phyloP scores from a whole-genome alignment of 352 stramenopile species.

The Globisporangium iwayamae region DNA sequence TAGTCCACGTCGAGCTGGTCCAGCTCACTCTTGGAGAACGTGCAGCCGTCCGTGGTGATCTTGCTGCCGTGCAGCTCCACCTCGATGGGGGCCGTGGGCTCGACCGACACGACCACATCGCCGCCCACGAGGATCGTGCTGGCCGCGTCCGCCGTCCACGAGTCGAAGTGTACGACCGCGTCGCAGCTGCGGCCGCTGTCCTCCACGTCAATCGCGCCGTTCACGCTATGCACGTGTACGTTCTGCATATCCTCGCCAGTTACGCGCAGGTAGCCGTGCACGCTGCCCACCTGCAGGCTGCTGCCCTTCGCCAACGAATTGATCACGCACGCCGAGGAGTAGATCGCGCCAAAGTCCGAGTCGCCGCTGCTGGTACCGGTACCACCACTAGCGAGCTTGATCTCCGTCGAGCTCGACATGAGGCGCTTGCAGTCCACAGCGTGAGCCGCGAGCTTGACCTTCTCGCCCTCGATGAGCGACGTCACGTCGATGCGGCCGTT shows the following conservation, averaged over 20 bases:
- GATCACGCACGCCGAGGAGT: slow-evolving; percentile 49
- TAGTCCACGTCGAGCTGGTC: slow-evolving; percentile 80
- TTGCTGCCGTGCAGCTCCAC: slow-evolving; percentile 63
- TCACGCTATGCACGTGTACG: slow-evolving; percentile 62
- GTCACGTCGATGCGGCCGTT: slow-evolving; percentile 38
- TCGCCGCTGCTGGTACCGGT: not conserved
- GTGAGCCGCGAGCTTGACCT: slow-evolving; percentile 41
- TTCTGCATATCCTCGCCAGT: slow-evolving; percentile 38
- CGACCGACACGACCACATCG: slow-evolving; percentile 57
- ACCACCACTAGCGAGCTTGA: slow-evolving; percentile 50
- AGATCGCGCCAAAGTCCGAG: slow-evolving; percentile 71
- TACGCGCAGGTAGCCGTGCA: slow-evolving; percentile 71
- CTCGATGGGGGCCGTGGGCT: slow-evolving; percentile 47
- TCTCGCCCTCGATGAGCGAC: slow-evolving; percentile 56
- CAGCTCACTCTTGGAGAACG: slow-evolving; percentile 44
- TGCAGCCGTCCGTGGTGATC: slow-evolving; percentile 41
- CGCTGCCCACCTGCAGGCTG: slow-evolving; percentile 48
- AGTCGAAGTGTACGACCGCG: slow-evolving; percentile 73
- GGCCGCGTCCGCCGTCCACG: slow-evolving; percentile 36
- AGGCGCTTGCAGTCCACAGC: slow-evolving; percentile 54
- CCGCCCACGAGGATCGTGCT: slow-evolving; percentile 71
- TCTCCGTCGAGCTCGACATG: slow-evolving; percentile 47
- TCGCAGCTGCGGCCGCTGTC: slow-evolving; percentile 55
- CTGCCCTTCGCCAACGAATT: slow-evolving; percentile 31
- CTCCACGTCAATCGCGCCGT: slow-evolving; percentile 61